Base-by-base conservation (phyloP, 2,329 filamentous ascomycete species). In the Epichloe sibirici region DNA sequence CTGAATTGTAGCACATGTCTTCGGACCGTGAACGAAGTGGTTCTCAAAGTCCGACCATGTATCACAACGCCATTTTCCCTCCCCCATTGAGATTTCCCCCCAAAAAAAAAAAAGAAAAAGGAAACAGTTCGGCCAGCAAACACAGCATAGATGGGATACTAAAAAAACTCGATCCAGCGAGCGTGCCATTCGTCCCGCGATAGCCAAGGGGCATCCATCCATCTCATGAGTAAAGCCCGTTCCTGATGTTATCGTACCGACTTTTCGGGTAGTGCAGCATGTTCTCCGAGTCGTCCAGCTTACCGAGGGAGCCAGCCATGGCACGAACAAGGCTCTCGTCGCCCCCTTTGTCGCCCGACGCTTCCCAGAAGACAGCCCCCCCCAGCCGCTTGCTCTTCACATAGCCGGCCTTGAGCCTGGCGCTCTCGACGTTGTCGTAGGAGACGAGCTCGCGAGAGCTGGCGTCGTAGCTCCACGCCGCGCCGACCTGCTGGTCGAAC, bases 331-430 rank as follows among this genome's bases (percentile, higher is more conserved):
- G 68, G 59, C 85, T 89, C 21, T 60, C 56, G 1, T 60, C 62
- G 35, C 72, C 76, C 0, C 56, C 59, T 57, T 66, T 71, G 61
- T 94, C 88, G 12, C 81, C 83, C 57, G 80, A 85, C 9, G 81
- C 83, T 67, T 94, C 88, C 88, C 88, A 95, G 77, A 86, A 94
- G 74, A 93, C 87, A 0, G 79, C 83, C 12, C 88, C 88, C 1
- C 85, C 88, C 1, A 94, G 75, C 0, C 77, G 71, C 51, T 74
- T 72, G 23, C 70, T 61, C 58, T 72, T 69, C 57, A 93, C 74
- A 62, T 84, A 93, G 8, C 71, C 63, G 0, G 77, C 77, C 71
- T 93, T 94, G 57, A 70, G 63, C 31, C 64, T 64, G 0, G 78
- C 79, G 56, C 83, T 80, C 35, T 69, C 65, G 0, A 79, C 71